Conservation (phyloP, 2,329 filamentous ascomycete genomes). For the Lachnum nothofagi region DNA sequence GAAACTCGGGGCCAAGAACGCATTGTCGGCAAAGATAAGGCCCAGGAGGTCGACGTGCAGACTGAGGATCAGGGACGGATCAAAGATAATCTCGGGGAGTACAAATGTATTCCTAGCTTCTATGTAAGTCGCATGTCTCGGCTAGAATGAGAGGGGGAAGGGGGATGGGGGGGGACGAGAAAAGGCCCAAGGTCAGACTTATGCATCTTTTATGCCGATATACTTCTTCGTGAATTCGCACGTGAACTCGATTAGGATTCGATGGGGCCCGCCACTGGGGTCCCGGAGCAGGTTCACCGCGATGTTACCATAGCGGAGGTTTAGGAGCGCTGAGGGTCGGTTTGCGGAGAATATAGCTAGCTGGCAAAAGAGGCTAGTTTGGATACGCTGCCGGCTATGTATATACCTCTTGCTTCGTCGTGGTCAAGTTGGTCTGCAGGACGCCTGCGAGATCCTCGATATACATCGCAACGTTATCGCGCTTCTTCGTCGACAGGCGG, state of each 20-base stretch:
- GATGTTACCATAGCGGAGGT: not conserved
- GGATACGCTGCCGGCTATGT: not conserved
- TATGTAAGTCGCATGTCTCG: conserved; percentile 10
- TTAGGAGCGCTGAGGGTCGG: not conserved
- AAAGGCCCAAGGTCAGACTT: conserved; percentile 12
- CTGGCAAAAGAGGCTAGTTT: not conserved
- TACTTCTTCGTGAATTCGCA: too few relatives aligned
- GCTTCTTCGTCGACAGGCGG: not conserved
- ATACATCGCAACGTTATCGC: conserved; percentile 2
- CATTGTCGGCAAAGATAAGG: conserved; percentile 25
- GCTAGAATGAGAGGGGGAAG: not conserved
- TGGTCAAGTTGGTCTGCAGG: not conserved
- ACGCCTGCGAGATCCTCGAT: conserved; percentile 1
- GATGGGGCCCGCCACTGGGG: not conserved
- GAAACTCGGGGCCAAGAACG: conserved; percentile 25
- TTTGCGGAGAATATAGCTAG: not conserved
- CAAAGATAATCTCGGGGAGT: conserved; percentile 35
- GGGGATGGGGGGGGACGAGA: too few relatives aligned
- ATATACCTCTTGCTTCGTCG: conserved; percentile 1
- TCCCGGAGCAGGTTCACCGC: not conserved
- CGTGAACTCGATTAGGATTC: conserved; percentile 20
- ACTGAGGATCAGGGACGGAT: conserved; percentile 35
- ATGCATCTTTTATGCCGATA: conserved; percentile 21
- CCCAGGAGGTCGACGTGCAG: conserved; percentile 32
- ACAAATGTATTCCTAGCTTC: conserved; percentile 32